phyloP scores from a whole-genome alignment of 1,284 basidiomycete genomes.

The Moesziomyces sp. region DNA sequence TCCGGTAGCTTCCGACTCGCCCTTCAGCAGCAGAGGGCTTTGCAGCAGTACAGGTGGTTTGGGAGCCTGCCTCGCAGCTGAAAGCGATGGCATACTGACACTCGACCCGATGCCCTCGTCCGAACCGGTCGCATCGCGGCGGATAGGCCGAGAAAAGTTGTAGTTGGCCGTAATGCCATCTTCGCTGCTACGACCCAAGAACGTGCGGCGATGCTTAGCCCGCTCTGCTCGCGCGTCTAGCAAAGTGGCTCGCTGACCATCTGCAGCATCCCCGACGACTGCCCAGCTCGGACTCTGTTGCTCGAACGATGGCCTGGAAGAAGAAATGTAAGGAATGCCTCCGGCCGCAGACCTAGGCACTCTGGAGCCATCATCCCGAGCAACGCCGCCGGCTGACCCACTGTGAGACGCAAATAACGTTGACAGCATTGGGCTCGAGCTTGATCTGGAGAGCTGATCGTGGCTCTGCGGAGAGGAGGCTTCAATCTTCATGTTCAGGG shows the following conservation, averaged over 20 bases:
- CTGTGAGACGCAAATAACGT: slow-evolving; percentile 21
- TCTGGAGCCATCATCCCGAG: slow-evolving; percentile 11
- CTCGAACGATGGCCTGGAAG: slow-evolving; percentile 19
- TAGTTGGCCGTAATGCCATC: slow-evolving; percentile 13
- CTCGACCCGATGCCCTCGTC: slow-evolving; percentile 6
- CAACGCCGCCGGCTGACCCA: background rate
- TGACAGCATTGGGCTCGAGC: slow-evolving; percentile 29
- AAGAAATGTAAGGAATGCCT: slow-evolving; percentile 38
- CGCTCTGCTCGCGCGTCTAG: slow-evolving; percentile 14
- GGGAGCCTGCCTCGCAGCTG: slow-evolving; percentile 4
- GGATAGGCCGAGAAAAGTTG: slow-evolving; percentile 40
- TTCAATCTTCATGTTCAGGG: background rate
- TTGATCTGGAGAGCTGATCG: slow-evolving; percentile 14
- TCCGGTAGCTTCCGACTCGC: slow-evolving; percentile 24
- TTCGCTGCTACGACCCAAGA: slow-evolving; percentile 16
- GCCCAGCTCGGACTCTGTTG: slow-evolving; percentile 31
- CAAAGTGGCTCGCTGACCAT: slow-evolving; percentile 4
- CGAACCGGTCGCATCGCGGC: slow-evolving; percentile 6
- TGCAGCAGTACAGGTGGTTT: slow-evolving; percentile 21
- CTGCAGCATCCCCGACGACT: slow-evolving; percentile 10
- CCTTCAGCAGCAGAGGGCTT: slow-evolving; percentile 35
- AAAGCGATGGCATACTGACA: slow-evolving; percentile 22
- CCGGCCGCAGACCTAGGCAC: slow-evolving; percentile 11
- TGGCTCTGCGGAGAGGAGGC: background rate
- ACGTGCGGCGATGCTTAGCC: slow-evolving; percentile 26